phyloP scores from a whole-genome alignment of 2,329 filamentous ascomycete species.

The Claviceps sorghi region DNA sequence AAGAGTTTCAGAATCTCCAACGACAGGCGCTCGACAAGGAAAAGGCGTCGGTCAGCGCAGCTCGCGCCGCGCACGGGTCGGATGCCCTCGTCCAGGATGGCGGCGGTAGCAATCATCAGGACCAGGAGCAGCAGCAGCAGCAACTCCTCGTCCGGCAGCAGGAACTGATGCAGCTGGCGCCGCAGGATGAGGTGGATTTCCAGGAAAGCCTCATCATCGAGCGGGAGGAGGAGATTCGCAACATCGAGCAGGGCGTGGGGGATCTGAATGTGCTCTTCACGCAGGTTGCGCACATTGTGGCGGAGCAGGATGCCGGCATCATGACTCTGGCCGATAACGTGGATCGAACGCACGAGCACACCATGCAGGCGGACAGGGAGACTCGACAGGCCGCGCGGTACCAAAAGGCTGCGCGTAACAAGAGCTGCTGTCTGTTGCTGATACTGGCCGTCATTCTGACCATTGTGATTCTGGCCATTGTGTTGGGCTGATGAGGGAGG shows the following conservation, averaged over 20 bases:
- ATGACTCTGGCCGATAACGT: constrained; percentile 84
- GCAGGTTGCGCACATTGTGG: constrained; percentile 94
- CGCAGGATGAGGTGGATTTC: constrained; percentile 93
- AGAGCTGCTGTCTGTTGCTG: constrained; percentile 80
- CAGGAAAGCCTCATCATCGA: constrained; percentile 92
- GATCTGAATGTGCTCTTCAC: constrained; percentile 94
- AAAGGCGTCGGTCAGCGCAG: constrained; percentile 69
- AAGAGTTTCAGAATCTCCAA: constrained; percentile 88
- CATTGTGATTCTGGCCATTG: constrained; percentile 76
- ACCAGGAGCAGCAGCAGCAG: constrained; percentile 24
- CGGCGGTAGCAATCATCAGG: constrained; percentile 14
- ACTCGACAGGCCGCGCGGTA: constrained; percentile 74
- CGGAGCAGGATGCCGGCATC: constrained; percentile 77
- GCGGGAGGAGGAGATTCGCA: constrained; percentile 90
- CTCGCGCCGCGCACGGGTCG: constrained; percentile 63
- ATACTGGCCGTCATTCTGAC: constrained; percentile 80
- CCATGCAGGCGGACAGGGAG: constrained; percentile 72
- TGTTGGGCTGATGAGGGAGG: constrained; percentile 44
- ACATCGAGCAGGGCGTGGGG: constrained; percentile 91
- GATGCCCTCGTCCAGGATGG: constrained; percentile 14
- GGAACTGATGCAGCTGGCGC: constrained; percentile 65
- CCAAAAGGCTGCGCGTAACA: constrained; percentile 89
- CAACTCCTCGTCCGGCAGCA: constrained; percentile 42
- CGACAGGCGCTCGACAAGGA: constrained; percentile 84
- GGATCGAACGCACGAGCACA: constrained; percentile 66